A percentile compares a stretch with the other conserved stretches of the same genome.
These are phyloP conservation scores for Pilatotrama ljubarskyi DNA, from an alignment of 768 basidiomycete species.

Conservation along the genomic window DNA sequence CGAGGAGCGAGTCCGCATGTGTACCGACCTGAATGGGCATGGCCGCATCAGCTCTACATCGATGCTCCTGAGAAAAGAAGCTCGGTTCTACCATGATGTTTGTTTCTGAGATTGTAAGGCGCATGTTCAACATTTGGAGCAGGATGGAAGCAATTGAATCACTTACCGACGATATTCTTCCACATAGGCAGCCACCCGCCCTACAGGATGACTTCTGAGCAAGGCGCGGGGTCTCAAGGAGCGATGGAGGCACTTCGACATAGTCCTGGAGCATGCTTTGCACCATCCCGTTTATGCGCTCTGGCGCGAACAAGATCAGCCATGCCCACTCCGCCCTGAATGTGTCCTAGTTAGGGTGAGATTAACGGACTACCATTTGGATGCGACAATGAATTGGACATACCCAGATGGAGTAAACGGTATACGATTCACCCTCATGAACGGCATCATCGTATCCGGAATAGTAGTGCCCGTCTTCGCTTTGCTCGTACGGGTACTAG, in stretches of 20 bases:
- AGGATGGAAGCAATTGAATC: neutral
- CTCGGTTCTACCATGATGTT: conserved; percentile 74
- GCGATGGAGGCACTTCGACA: conserved; percentile 47
- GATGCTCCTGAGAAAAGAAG: neutral
- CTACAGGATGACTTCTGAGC: conserved; percentile 30
- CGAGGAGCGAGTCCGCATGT: conserved; percentile 76
- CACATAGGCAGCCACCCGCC: conserved; percentile 90
- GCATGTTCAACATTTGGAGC: neutral
- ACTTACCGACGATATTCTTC: conserved; percentile 75
- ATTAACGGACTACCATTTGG: neutral
- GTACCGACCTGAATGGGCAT: conserved; percentile 57
- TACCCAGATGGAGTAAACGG: conserved; percentile 81
- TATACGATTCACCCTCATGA: conserved; percentile 69
- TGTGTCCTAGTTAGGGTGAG: conserved; percentile 69
- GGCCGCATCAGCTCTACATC: no score
- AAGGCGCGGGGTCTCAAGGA: neutral
- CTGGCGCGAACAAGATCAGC: conserved; percentile 75
- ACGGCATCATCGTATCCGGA: conserved; percentile 73
- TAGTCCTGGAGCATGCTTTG: conserved; percentile 82
- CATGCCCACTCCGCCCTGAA: conserved; percentile 80
- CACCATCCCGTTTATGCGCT: conserved; percentile 72
- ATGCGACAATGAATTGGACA: conserved; percentile 17
- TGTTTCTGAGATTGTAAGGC: conserved; percentile 55
- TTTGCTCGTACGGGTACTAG: conserved; percentile 81
- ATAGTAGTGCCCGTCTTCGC: conserved; percentile 67